Base-by-base conservation (phyloP, 257 asterid genomes). In the Capsicum chinense region DNA sequence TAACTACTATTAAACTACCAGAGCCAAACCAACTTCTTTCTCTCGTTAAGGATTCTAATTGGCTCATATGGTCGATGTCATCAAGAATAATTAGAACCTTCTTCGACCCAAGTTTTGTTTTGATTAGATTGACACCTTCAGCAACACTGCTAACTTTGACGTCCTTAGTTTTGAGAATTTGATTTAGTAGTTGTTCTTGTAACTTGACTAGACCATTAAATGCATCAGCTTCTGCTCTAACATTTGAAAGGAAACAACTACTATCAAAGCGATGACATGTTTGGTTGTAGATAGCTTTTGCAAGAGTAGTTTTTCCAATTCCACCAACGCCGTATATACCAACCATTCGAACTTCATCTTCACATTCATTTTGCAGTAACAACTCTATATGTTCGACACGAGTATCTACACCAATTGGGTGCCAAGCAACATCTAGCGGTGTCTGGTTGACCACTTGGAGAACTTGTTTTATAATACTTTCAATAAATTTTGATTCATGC, bases 21-120 rank as follows among this genome's bases (percentile, higher is more conserved):
- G 39, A 21, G 10, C 69, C 69, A 62, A 62, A 62, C 60, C 62
- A 84, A 76, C 54, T 82, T 82, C 63, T 33, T 69, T 33, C 68
- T 58, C 85, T n/a, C 6, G 64, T n/a, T 83, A 83, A 19, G 11
- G 56, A 2, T 35, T 70, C 10, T 39, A 83, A 69, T 9, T 68
- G 85, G 2, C 2, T 33, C 11, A 3, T 9, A 9, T 83, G 68
- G 17, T 83, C 71, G 37, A 83, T 67, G 0, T 62, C 69, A 62
- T 62, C 69, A 19, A 62, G 39, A 62, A 62, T 0, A 62, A 62
- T 19, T 19, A 62, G 15, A 62, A 62, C 69, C 39, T 62, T 62
- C 69, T 62, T 62, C 21, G 69, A 62, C 39, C 14, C 7, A 6
- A 83, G 52, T 33, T 47, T 19, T 21, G 56, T 19, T 35, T 56